These are phyloP conservation scores for Backusella sp. DNA, from an alignment of 192 early-diverging fungal genomes.

Conservation along the genomic window DNA sequence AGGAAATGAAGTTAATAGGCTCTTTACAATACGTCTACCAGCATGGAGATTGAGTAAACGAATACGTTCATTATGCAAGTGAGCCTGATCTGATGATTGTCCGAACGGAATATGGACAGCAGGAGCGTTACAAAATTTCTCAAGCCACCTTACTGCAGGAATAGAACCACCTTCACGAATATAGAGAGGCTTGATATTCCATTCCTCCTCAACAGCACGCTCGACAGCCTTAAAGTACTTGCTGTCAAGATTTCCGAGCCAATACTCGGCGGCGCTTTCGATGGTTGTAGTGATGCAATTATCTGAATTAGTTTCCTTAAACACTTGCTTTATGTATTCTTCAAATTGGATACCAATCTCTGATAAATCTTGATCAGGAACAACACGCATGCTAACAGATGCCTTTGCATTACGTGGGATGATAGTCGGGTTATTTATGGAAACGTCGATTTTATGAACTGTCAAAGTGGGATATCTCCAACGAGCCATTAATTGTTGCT, in stretches of 20 bases:
- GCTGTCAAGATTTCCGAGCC: constrained; percentile 68
- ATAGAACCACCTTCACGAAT: constrained; percentile 82
- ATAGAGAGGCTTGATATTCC: constrained; percentile 62
- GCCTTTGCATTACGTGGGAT: constrained; percentile 69
- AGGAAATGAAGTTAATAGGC: constrained; percentile 15
- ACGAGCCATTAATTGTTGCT: constrained; percentile 63
- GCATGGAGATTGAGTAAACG: constrained; percentile 64
- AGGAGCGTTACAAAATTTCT: constrained; percentile 58
- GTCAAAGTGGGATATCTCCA: constrained; percentile 75
- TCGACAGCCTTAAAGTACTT: constrained; percentile 70
- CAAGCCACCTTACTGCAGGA: constrained; percentile 73
- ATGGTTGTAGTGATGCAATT: constrained; percentile 51
- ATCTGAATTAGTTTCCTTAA: constrained; percentile 47
- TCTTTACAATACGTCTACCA: constrained; percentile 63
- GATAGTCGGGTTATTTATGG: constrained; percentile 66
- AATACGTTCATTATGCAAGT: constrained; percentile 77
- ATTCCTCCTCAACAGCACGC: constrained; percentile 60
- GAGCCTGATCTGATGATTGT: constrained; percentile 74
- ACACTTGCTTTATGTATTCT: constrained; percentile 49
- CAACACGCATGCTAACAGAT: constrained; percentile 70
- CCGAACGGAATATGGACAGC: constrained; percentile 80
- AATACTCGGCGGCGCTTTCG: constrained; percentile 67
- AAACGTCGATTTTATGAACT: constrained; percentile 77
- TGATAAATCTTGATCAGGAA: constrained; percentile 70
- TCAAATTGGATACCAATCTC: constrained; percentile 60